Percentiles rank a stretch among this genome's conserved stretches.
These are phyloP conservation scores for Xylaria multiplex DNA, from an alignment of 2,329 filamentous ascomycete species.

Conservation along the genomic window DNA sequence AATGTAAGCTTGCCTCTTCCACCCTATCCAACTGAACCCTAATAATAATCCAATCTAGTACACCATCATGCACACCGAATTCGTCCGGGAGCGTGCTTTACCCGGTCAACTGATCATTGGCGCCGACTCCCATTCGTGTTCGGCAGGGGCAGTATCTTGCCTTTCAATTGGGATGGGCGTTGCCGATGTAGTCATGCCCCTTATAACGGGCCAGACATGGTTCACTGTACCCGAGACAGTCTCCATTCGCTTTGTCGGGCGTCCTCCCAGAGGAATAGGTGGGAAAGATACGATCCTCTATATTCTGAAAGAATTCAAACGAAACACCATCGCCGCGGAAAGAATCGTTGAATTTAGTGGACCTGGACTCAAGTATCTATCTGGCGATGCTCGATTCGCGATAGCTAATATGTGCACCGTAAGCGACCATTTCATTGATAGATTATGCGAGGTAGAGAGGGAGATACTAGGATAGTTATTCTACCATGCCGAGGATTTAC, in stretches of 20 bases:
- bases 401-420: constrained; percentile 59
- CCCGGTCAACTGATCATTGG: constrained; percentile 57
- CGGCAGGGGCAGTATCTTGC: constrained; percentile 53
- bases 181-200: constrained; percentile 56
- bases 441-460: background rate
- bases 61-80: constrained; percentile 61
- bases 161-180: constrained; percentile 58
- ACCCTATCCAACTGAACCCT: background rate
- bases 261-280: constrained; percentile 51
- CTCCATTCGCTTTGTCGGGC: constrained; percentile 53
- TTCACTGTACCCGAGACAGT: constrained; percentile 57
- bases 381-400: constrained; percentile 57
- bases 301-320: constrained; percentile 55
- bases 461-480: background rate
- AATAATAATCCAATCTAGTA: constrained; percentile 29
- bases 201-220: constrained; percentile 60
- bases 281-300: constrained; percentile 60
- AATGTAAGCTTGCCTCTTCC: constrained; percentile 24
- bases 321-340: constrained; percentile 58
- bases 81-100: constrained; percentile 55
- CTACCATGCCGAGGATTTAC: background rate
- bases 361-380: constrained; percentile 52
- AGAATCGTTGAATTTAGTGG: constrained; percentile 58
- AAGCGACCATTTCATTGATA: background rate
- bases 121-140: constrained; percentile 59